Evolutionary conservation across 106 monocot genomes (phyloP).

Genomic region (Vanilla planifolia): DNA sequence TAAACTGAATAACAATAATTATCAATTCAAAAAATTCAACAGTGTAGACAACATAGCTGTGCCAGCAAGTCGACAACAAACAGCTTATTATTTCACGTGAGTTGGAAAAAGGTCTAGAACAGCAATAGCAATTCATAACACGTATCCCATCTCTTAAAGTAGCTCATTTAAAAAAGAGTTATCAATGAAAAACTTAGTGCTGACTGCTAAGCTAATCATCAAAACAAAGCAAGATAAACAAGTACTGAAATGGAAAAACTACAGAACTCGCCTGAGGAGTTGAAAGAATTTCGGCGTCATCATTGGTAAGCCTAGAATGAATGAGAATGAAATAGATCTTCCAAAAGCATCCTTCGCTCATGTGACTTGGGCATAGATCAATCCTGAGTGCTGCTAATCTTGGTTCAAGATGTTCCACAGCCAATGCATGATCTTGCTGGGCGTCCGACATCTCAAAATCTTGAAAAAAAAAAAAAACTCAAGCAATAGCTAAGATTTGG

Average conservation of each 20-base stretch:
- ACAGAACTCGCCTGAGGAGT: constrained; percentile 46
- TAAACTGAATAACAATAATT: too few relatives aligned
- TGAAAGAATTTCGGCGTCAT: constrained; percentile 56
- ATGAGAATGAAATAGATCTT: constrained; percentile 79
- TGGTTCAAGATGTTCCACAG: constrained; percentile 47
- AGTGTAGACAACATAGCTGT: too few relatives aligned
- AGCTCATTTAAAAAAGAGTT: too few relatives aligned
- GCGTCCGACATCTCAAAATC: constrained; percentile 66
- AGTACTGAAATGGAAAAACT: neutral
- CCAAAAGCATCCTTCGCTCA: constrained; percentile 66
- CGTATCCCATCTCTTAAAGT: too few relatives aligned
- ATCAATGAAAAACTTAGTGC: too few relatives aligned
- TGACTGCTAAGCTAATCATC: neutral
- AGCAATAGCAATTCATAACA: too few relatives aligned
- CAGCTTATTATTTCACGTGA: too few relatives aligned
- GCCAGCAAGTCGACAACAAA: too few relatives aligned
- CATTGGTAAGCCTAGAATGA: constrained; percentile 53
- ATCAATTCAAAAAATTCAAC: too few relatives aligned
- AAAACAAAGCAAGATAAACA: neutral
- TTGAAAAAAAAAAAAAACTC: constrained; percentile 27
- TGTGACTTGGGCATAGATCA: constrained; percentile 66
- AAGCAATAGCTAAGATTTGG: too few relatives aligned
- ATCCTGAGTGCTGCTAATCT: constrained; percentile 46
- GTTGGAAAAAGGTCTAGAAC: too few relatives aligned
- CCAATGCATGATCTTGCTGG: constrained; percentile 61